phyloP scores from a whole-genome alignment of 768 basidiomycete genomes.

The Boletus edulis region DNA sequence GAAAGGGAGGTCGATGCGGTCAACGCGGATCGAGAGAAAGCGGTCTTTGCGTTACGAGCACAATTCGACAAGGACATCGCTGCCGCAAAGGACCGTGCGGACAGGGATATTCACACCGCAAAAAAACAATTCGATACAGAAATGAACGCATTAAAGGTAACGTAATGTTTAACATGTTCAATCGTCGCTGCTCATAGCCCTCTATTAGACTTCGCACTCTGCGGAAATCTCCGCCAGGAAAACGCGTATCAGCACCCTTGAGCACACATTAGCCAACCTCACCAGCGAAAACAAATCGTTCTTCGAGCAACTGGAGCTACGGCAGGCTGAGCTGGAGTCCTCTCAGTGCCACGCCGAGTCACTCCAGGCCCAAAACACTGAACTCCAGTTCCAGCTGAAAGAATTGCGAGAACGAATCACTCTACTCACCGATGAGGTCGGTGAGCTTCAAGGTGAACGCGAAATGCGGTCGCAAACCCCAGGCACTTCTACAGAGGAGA shows the following conservation, averaged over 20 bases:
- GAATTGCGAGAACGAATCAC: constrained; percentile 73
- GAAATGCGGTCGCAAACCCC: constrained; percentile 43
- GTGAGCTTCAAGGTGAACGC: constrained; percentile 60
- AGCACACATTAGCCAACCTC: constrained; percentile 65
- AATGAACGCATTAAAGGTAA: constrained; percentile 69
- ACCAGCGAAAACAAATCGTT: constrained; percentile 72
- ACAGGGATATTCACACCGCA: constrained; percentile 66
- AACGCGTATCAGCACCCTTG: constrained; percentile 65
- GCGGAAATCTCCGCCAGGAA: constrained; percentile 64
- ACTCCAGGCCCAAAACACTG: constrained; percentile 74
- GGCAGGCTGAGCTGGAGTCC: constrained; percentile 89
- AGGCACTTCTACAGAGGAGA: constrained; percentile 54
- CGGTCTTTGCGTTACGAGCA: constrained; percentile 53
- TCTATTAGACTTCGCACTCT: constrained; percentile 62
- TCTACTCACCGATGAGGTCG: constrained; percentile 68
- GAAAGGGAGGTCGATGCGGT: constrained; percentile 62
- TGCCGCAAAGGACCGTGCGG: constrained; percentile 59
- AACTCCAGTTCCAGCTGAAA: constrained; percentile 82
- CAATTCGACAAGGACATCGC: constrained; percentile 75
- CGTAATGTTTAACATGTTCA: constrained; percentile 2
- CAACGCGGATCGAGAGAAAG: constrained; percentile 62
- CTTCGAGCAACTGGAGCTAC: constrained; percentile 84
- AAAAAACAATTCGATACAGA: constrained; percentile 79
- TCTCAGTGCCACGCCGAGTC: constrained; percentile 72
- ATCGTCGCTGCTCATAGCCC: constrained; percentile 4